phyloP scores from a whole-genome alignment of 768 basidiomycete species.

The Pulveroboletus sp. region DNA sequence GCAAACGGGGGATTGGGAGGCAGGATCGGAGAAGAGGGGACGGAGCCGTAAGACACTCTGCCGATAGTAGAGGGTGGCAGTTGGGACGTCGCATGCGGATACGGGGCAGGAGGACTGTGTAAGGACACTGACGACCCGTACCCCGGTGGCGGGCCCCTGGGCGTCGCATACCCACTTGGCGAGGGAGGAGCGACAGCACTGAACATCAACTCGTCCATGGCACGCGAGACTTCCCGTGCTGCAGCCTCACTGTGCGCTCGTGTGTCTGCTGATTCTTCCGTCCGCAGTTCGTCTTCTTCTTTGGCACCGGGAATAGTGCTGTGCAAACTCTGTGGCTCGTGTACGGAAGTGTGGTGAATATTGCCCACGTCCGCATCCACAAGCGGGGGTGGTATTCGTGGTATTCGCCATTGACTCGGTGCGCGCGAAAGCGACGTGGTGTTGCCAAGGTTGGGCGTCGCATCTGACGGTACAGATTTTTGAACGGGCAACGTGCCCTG shows the following conservation, averaged over 20 bases:
- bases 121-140: not conserved
- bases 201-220: constrained; percentile 55
- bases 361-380: constrained; percentile 24
- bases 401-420: constrained; percentile 26
- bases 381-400: constrained; percentile 39
- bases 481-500: constrained; percentile 1
- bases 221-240: constrained; percentile 62
- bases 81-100: not conserved
- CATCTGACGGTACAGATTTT: constrained; percentile 9
- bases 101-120: not conserved
- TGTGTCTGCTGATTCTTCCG: constrained; percentile 41
- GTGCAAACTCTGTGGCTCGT: constrained; percentile 4
- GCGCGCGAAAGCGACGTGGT: constrained; percentile 10
- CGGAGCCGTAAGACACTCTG: constrained; percentile 15
- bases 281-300: constrained; percentile 25
- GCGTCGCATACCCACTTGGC: constrained; percentile 15
- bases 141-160: constrained; percentile 11
- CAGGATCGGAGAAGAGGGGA: constrained; percentile 24
- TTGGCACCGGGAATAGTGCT: constrained; percentile 1
- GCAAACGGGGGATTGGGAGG: constrained; percentile 42
- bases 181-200: constrained; percentile 23
- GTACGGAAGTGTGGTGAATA: not conserved
- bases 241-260: constrained; percentile 59
- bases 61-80: not conserved
- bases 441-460: not conserved